These are phyloP conservation scores for Calamus simplicifolius DNA, from an alignment of 176 grass and related monocot genomes.

Conservation along the genomic window DNA sequence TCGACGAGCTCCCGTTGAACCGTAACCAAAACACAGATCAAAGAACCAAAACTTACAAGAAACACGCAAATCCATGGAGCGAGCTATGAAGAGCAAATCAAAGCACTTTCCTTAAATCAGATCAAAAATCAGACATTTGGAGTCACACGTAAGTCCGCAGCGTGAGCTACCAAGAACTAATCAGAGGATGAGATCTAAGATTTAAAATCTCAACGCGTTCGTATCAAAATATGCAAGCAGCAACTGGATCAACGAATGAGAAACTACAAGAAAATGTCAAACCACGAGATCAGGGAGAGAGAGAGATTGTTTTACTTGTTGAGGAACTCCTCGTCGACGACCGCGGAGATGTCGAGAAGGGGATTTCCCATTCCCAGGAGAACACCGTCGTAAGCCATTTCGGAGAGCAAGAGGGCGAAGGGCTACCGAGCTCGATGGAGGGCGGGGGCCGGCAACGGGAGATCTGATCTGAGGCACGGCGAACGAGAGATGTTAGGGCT, in stretches of 20 bases:
- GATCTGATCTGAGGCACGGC: neutral
- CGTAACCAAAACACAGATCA: no score
- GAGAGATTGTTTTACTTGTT: constrained; percentile 35
- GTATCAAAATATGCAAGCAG: constrained; percentile 1
- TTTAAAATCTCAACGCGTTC: neutral
- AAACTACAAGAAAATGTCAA: neutral
- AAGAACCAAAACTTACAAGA: no score
- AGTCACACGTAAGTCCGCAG: no score
- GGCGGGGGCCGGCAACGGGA: neutral
- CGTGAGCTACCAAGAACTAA: no score
- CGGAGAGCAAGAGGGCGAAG: constrained; percentile 3
- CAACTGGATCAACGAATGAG: neutral
- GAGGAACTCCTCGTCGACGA: constrained; percentile 88
- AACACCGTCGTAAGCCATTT: constrained; percentile 41
- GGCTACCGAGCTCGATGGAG: constrained; percentile 7
- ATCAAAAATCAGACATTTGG: no score
- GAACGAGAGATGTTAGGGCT: no score
- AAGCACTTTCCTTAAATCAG: neutral
- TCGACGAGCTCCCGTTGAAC: no score
- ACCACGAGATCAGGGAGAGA: neutral
- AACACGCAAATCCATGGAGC: no score
- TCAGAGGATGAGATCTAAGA: neutral
- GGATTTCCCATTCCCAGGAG: constrained; percentile 98
- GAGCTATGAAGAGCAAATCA: no score
- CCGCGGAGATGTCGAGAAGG: constrained; percentile 95